phyloP scores from a whole-genome alignment of 73 alveolate genomes.

The Paramecium caudatum region DNA sequence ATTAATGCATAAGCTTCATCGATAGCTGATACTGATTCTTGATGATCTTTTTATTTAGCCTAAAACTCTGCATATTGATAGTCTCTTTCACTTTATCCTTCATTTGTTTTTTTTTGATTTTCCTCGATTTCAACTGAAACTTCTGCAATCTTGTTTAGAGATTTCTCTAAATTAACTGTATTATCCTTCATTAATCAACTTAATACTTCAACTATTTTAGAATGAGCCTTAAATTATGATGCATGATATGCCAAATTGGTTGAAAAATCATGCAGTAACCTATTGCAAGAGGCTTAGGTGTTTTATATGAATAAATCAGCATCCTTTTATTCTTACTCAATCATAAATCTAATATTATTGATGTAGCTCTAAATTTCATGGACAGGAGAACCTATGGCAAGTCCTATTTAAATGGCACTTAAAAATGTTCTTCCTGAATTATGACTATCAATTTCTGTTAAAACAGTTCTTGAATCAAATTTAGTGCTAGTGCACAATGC shows the following conservation, averaged over 20 bases:
- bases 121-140: constrained; percentile 68
- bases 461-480: background rate
- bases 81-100: constrained; percentile 56
- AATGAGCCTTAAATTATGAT: constrained; percentile 54
- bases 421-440: constrained; percentile 38
- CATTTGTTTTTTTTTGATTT: constrained; percentile 49
- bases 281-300: constrained; percentile 3
- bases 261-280: constrained; percentile 49
- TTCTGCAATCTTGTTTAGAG: constrained; percentile 61
- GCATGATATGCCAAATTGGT: constrained; percentile 59
- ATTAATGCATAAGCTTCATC: constrained; percentile 68
- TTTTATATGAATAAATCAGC: constrained; percentile 53
- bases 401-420: constrained; percentile 44
- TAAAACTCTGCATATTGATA: constrained; percentile 43
- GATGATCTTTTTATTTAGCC: constrained; percentile 54
- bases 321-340: constrained; percentile 63
- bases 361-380: constrained; percentile 65
- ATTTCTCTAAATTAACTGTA: constrained; percentile 14
- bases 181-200: background rate
- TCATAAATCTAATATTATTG: constrained; percentile 68
- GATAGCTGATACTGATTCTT: constrained; percentile 29
- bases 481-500: background rate
- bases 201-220: constrained; percentile 36
- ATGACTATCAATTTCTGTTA: constrained; percentile 35
- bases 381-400: constrained; percentile 66